Base-by-base conservation (phyloP, 2,329 filamentous ascomycete genomes). In the Alternaria arborescens region DNA sequence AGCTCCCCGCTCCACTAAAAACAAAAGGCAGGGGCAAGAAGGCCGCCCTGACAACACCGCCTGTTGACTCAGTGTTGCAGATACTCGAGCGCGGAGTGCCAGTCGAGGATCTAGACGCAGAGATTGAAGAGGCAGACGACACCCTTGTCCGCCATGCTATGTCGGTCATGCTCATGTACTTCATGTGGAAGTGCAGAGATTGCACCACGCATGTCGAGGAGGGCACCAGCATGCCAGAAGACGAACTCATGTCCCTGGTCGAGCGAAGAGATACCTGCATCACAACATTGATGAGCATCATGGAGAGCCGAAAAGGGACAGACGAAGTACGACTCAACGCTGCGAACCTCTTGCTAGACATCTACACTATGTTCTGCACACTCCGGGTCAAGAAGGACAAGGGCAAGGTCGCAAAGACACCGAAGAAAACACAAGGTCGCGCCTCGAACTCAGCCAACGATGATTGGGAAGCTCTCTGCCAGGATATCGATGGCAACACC, bases 181-280 rank as follows among this genome's bases (percentile, higher is more conserved):
- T 97, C 75, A 92, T 97, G 88, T 99, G 95, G 95, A 94, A 95
- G 75, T 86, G 91, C 22, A 86, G 88, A 54, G 82, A 84, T 41
- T 74, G 80, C 48, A 71, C 75, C n/a, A 66, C 67, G 5, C 66
- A 74, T 16, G 70, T 82, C 44, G 83, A 72, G 51, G 62, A 71
- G 14, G 72, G 69, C 11, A 76, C 72, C 7, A 61, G 82, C 4
- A 84, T 92, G 55, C 72, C 87, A 1, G 83, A 87, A 51, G 78
- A 82, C 7, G 85, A 88, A 8, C 81, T 93, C 30, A 87, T 91
- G 67, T 79, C 85, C 22, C 81, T 85, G 6, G 81, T 81, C 11
- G 75, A 77, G 43, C 82, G 84, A 55, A 82, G 86, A 47, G 85
- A 88, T 48, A 75, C 78, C 1, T 88, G 85, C 67, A 76, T 84